Evolutionary conservation across 176 grass and related monocot genomes (phyloP).

Genomic region (Pontederia paniculata): DNA sequence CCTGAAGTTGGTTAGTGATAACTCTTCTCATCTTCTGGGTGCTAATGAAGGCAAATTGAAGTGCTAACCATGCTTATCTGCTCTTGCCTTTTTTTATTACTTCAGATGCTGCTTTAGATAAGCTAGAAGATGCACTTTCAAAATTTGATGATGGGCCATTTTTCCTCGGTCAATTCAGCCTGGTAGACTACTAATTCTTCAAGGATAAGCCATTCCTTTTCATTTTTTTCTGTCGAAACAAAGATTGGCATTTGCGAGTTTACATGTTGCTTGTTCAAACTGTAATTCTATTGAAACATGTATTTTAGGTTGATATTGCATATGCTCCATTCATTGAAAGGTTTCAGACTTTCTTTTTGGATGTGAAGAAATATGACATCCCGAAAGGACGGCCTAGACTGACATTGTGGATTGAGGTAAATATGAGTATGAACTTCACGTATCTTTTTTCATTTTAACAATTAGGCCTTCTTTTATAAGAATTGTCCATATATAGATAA

Average conservation of each 20-base stretch:
- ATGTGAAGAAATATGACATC: conserved; percentile 53
- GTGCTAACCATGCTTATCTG: conserved; percentile 11
- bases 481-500: too few relatives aligned
- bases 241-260: background rate
- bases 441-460: too few relatives aligned
- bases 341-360: conserved; percentile 40
- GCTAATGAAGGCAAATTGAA: background rate
- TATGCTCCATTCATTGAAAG: conserved; percentile 61
- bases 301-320: conserved; percentile 51
- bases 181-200: conserved; percentile 28
- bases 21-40: background rate
- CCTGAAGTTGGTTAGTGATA: conserved; percentile 30
- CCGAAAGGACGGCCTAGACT: conserved; percentile 50
- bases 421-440: too few relatives aligned
- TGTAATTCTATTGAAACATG: background rate
- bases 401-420: conserved; percentile 41
- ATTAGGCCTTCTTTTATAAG: too few relatives aligned
- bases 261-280: background rate
- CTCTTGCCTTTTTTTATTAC: background rate
- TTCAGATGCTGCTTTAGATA: conserved; percentile 54
- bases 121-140: conserved; percentile 49
- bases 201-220: background rate
- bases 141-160: conserved; percentile 67
- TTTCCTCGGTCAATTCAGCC: conserved; percentile 65
- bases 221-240: background rate